Percentiles rank a stretch among this genome's conserved stretches.
Evolutionary conservation across 768 basidiomycete genomes (phyloP).

Genomic region (Lyophyllum decastes): DNA sequence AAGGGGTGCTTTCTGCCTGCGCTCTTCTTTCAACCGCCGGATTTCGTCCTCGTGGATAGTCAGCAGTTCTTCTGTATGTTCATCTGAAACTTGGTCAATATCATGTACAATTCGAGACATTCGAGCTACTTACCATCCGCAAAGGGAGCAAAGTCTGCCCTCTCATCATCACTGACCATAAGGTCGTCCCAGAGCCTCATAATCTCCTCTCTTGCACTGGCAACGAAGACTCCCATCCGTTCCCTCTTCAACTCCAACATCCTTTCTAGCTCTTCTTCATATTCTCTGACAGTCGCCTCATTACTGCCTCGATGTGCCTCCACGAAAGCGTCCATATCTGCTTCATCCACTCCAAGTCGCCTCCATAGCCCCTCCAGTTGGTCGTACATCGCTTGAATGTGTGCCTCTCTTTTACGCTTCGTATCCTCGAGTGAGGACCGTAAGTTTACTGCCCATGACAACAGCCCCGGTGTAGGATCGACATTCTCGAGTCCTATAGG

Average conservation of each 20-base stretch:
- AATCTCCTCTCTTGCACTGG: slow-evolving; percentile 81
- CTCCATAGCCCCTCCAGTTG: slow-evolving; percentile 90
- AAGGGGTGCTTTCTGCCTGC: slow-evolving; percentile 74
- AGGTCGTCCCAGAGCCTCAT: slow-evolving; percentile 81
- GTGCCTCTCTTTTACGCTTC: slow-evolving; percentile 73
- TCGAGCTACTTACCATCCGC: slow-evolving; percentile 63
- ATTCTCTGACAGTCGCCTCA: slow-evolving; percentile 73
- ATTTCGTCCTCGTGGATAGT: slow-evolving; percentile 86
- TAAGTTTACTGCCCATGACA: slow-evolving; percentile 67
- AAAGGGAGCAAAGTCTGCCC: slow-evolving; percentile 78
- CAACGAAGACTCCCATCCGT: slow-evolving; percentile 83
- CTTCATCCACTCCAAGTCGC: slow-evolving; percentile 77
- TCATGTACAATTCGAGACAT: neutral
- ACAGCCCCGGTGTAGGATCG: slow-evolving; percentile 74
- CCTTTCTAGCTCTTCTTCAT: slow-evolving; percentile 86
- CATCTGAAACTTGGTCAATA: slow-evolving; percentile 48
- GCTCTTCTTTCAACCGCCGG: slow-evolving; percentile 77
- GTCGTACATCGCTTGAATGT: slow-evolving; percentile 94
- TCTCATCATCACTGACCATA: slow-evolving; percentile 82
- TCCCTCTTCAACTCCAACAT: slow-evolving; percentile 89
- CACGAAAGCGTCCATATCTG: slow-evolving; percentile 90
- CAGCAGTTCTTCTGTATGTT: slow-evolving; percentile 87
- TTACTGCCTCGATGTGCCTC: slow-evolving; percentile 84
- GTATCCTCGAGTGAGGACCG: slow-evolving; percentile 65
- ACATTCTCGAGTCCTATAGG: slow-evolving; percentile 69